Base-by-base conservation (phyloP, 176 grass and related monocot species). In the Avena eriantha region DNA sequence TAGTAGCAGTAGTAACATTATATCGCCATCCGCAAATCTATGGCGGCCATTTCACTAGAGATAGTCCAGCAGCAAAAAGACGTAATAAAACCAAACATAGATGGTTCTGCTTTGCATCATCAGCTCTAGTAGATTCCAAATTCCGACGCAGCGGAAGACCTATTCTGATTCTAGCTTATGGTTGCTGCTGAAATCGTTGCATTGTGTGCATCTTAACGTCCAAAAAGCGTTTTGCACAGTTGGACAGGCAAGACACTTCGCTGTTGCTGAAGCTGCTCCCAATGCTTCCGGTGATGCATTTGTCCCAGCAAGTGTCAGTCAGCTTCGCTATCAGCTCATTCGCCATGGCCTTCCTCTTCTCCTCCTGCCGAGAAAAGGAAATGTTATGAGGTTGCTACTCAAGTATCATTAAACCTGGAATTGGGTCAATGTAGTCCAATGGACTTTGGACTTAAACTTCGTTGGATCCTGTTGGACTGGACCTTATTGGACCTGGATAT, bases 251-350 rank as follows among this genome's bases (percentile, higher is more conserved):
- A 10, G 93, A 61, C 1, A 67, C 14, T 87, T 95, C 92, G 12
- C 89, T 90, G 41, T 69, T 86, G 87, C 95, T 91, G 60, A 97
- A 91, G 92, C 91, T 94, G 69, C 83, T 94, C 36, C 92, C 92
- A 1, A 92, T 80, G 75, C 90, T 92, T 34, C 95, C 88, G 2
- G 90, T 97, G 56, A 97, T 69, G 69, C 95, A 97, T 59, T 93
- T 97, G 72, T 95, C 95, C 95, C 95, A 97, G 88, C 95, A 97
- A 43, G 81, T 71, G 21, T 83, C 76, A 8, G 92, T 95, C n/a
- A 97, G 33, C 80, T 97, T 94, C 2, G 92, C 92, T 24, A 95
- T 77, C 22, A 95, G 35, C 86, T 97, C 90, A 45, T 92, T 95
- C 19, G 66, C 51, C 82, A 91, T 55, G 1, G 92, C 95, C 89